Percentiles rank a stretch among this genome's conserved stretches.
phyloP scores from a whole-genome alignment of 1,139 yeast species.

The Wickerhamomyces sp. region DNA sequence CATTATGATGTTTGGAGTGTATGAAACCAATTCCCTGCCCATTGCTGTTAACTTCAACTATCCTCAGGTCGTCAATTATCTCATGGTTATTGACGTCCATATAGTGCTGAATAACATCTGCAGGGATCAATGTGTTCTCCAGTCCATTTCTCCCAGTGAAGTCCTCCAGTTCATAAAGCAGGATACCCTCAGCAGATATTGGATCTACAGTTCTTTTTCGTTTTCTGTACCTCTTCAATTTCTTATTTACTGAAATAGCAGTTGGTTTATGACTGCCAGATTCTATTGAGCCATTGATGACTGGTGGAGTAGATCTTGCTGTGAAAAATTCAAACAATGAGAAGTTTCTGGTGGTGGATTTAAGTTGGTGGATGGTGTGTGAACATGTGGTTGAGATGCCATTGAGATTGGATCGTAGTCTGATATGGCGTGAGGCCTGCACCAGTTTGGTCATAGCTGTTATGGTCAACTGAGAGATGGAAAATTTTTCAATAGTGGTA shows the following conservation, averaged over 20 bases:
- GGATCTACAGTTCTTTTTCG: slow-evolving; percentile 36
- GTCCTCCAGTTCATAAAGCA: slow-evolving; percentile 53
- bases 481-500: not conserved
- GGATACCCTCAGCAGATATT: slow-evolving; percentile 62
- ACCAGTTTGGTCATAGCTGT: not conserved
- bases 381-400: not conserved
- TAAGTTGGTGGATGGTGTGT: not conserved
- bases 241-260: not conserved
- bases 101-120: slow-evolving; percentile 6
- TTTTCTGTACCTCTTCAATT: not conserved
- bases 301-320: not conserved
- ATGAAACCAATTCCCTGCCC: slow-evolving; percentile 61
- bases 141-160: slow-evolving; percentile 42
- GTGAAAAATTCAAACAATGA: slow-evolving; percentile 1
- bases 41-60: slow-evolving; percentile 51
- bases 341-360: not conserved
- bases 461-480: not conserved
- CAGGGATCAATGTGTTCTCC: slow-evolving; percentile 12
- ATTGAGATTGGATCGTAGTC: not conserved
- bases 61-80: slow-evolving; percentile 36
- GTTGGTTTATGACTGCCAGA: not conserved
- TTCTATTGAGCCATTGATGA: not conserved
- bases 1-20: slow-evolving; percentile 18
- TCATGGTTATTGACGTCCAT: slow-evolving; percentile 6
- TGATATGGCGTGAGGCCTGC: not conserved